Evolutionary conservation across 1,284 basidiomycete genomes (phyloP).

Genomic region (Lentinula novae-zelandiae): DNA sequence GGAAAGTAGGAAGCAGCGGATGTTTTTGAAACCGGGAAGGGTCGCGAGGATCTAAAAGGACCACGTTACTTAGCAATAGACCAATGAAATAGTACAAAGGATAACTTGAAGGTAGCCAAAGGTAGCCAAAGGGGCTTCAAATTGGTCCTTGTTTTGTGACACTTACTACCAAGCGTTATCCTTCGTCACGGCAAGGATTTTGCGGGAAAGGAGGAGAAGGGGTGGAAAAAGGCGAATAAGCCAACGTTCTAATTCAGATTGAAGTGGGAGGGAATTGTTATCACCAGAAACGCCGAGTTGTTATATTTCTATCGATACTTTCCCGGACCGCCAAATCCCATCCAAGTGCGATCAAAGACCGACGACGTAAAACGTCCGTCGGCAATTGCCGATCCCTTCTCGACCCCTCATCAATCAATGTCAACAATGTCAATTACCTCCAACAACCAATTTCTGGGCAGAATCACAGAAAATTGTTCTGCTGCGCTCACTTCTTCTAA

Average conservation of each 20-base stretch:
- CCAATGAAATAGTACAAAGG: background rate
- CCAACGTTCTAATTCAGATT: background rate
- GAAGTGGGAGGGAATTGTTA: background rate
- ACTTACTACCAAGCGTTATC: conserved; percentile 75
- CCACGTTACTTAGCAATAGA: conserved; percentile 4
- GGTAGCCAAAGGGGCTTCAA: background rate
- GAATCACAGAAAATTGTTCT: too few species aligned
- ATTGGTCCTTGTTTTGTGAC: background rate
- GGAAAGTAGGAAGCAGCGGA: conserved; percentile 29
- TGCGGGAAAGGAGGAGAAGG: background rate
- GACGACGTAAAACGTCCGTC: background rate
- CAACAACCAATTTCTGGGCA: too few species aligned
- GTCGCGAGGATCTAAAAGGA: conserved; percentile 82
- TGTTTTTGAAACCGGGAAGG: conserved; percentile 78
- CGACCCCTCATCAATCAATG: background rate
- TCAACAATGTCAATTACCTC: too few species aligned
- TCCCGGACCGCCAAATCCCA: background rate
- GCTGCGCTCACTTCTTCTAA: too few species aligned
- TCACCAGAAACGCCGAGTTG: background rate
- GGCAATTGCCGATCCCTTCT: background rate
- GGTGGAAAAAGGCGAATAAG: background rate
- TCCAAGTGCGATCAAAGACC: background rate
- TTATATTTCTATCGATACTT: background rate
- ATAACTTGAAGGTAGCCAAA: background rate
- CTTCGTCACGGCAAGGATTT: conserved; percentile 64